Conservation (phyloP, 371 early-diverging fungal genomes). For the Rhizopus microsporus region DNA sequence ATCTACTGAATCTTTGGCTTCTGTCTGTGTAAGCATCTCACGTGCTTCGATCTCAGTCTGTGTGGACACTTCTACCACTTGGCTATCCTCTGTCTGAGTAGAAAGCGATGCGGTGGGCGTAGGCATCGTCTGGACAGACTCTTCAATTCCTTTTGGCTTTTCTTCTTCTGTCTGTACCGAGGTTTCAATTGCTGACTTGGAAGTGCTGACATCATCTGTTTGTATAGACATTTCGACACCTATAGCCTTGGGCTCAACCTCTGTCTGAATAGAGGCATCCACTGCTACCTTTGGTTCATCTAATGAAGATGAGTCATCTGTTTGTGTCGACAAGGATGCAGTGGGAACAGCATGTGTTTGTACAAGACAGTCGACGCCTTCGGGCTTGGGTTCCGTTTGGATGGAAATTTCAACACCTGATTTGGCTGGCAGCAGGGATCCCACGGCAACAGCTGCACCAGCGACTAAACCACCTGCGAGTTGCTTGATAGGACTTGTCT, state of each 20-base stretch:
- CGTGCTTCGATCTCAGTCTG: conserved; percentile 10
- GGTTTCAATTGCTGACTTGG: background rate
- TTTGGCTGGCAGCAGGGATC: background rate
- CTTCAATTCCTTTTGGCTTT: conserved; percentile 1
- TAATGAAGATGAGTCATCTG: conserved; percentile 1
- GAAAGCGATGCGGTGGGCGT: background rate
- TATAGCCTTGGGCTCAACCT: conserved; percentile 1
- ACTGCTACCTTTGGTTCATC: background rate
- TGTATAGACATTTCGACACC: conserved; percentile 7
- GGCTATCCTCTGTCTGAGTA: conserved; percentile 5
- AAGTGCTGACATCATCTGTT: background rate
- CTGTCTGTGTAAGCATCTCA: conserved; percentile 15
- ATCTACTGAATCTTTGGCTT: background rate
- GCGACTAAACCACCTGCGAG: conserved; percentile 10
- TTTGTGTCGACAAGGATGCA: conserved; percentile 6
- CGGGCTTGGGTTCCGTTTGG: conserved; percentile 13
- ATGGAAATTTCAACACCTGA: conserved; percentile 5
- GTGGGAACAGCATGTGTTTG: conserved; percentile 7
- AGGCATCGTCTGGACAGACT: conserved; percentile 6
- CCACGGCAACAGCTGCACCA: conserved; percentile 5
- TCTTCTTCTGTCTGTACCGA: conserved; percentile 3
- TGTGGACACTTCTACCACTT: conserved; percentile 1
- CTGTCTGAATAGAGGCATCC: conserved; percentile 13
- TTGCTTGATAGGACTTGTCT: conserved; percentile 7
- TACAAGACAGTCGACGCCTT: conserved; percentile 2